Percentiles rank a stretch among this genome's conserved stretches.
Conservation (phyloP, 257 asterid species). For the Solanum chmielewskii region DNA sequence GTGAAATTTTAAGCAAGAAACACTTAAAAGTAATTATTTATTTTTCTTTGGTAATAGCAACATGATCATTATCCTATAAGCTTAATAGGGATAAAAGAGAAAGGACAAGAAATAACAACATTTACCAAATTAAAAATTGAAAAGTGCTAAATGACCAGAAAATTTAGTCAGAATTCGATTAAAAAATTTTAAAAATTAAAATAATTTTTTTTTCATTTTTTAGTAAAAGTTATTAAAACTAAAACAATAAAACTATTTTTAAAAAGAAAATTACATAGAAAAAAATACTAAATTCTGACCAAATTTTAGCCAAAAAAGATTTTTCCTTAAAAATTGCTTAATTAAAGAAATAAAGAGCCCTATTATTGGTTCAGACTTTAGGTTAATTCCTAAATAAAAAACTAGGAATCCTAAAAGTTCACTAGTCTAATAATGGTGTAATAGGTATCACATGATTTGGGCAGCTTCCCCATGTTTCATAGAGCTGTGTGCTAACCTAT, state of each 20-base stretch:
- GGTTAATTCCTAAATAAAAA: neutral
- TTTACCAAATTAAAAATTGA: neutral
- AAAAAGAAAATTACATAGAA: no score
- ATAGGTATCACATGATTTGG: neutral
- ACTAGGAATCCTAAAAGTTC: neutral
- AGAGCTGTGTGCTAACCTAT: neutral
- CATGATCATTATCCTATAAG: neutral
- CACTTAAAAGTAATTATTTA: neutral
- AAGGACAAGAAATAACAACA: neutral
- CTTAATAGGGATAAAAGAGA: neutral
- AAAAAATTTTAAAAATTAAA: no score
- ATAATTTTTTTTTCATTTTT: no score
- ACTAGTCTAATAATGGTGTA: neutral
- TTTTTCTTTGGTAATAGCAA: neutral
- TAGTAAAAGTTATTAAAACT: no score
- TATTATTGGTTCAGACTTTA: neutral
- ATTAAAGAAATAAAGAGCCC: neutral
- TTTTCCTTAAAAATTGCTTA: neutral
- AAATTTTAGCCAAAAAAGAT: no score
- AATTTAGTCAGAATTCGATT: no score
- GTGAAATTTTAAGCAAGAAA: neutral
- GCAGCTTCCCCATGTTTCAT: neutral
- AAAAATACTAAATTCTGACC: no score
- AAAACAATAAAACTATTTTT: no score
- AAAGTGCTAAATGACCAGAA: rapidly evolving